Base-by-base conservation (phyloP, 495 filamentous ascomycete genomes). In the Cercophora scortea region DNA sequence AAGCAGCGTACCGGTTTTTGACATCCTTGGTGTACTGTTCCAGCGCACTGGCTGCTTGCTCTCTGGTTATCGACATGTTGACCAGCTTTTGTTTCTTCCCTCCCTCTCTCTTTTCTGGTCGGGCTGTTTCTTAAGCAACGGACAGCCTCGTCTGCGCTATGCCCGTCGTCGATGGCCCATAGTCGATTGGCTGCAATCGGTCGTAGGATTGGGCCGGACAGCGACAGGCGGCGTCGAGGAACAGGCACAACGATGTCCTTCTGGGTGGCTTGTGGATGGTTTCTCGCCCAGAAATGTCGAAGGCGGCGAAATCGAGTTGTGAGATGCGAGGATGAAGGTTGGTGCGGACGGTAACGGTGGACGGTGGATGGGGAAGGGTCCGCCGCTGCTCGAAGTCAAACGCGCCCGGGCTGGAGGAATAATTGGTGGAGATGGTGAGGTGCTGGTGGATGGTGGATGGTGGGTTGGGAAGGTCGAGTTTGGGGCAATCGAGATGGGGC, bases 21-120 rank as follows among this genome's bases (percentile, higher is more conserved):
- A 62, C 61, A 56, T 68, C 65, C 47, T 59, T 61, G 39, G 66
- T 62, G 44, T 57, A 58, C 41, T 59, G 63, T 47, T 68, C 63
- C 59, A 68, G 55, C 56, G 63, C 55, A 39, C 50, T 52, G 48
- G 56, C 47, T 41, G 61, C 59, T 48, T 66, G 61, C 19, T 68
- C 65, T 39, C 52, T 62, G 33, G 60, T 57, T 43, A 62, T 47
- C 40, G 65, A 58, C 65, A 68, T 68, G 32, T 59, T 66, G 51
- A 15, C 34, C 52, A 13, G 35, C 15, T 50, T 18, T 40, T 43
- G 45, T 47, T 17, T 47, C 45, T 42, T 13, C 42, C 42, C 46
- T 40, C 49, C 42, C 32, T 56, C 17, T 25, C 25, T 25, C 25
- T 5, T 25, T 25, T 25, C 25, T 25, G 25, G 25, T 25, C 25